Conservation (phyloP, 2,329 filamentous ascomycete species). For the Beauveria varroae region DNA sequence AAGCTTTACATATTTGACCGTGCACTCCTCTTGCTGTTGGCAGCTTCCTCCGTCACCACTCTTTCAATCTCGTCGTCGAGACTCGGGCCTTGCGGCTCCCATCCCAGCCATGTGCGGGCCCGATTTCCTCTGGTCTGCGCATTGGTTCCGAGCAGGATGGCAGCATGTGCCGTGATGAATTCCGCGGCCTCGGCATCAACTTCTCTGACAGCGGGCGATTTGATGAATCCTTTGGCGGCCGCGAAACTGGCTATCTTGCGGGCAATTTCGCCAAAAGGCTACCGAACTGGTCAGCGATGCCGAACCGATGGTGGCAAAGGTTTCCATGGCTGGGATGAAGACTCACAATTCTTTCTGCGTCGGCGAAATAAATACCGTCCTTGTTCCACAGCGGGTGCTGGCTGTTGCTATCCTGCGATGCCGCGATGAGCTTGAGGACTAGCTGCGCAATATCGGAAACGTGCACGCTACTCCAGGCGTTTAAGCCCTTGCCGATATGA, state of each 20-base stretch:
- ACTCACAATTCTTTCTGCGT: constrained; percentile 2
- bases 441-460: constrained; percentile 31
- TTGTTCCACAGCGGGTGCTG: constrained; percentile 22
- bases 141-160: constrained; percentile 4
- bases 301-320: too few species aligned
- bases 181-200: background rate
- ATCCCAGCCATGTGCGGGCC: background rate
- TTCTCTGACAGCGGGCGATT: background rate
- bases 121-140: constrained; percentile 4
- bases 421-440: constrained; percentile 20
- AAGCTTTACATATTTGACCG: background rate
- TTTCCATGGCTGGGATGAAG: background rate
- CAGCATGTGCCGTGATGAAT: background rate
- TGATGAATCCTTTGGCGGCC: background rate
- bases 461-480: constrained; percentile 39
- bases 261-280: background rate
- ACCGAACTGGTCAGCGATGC: background rate
- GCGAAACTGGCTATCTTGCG: background rate
- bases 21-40: background rate
- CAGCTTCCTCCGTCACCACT: background rate
- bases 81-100: constrained; percentile 3
- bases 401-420: constrained; percentile 16
- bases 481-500: constrained; percentile 29
- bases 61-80: background rate
- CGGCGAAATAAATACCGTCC: constrained; percentile 24